Conservation (phyloP, 305 asterid species). For the Rubia tinctorum region DNA sequence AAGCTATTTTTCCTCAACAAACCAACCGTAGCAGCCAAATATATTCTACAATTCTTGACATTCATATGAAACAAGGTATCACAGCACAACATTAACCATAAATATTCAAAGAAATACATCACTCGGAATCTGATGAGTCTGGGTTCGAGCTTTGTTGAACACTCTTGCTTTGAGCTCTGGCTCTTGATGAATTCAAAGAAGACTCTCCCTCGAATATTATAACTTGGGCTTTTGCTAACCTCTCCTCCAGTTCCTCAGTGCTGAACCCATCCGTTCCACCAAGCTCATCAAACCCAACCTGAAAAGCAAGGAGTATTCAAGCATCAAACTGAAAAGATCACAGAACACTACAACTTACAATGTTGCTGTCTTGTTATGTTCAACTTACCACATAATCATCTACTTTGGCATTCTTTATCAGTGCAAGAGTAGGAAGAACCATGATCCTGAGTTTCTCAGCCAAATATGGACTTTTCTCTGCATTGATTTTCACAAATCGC, state of each 20-base stretch:
- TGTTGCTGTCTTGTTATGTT: conserved; percentile 3
- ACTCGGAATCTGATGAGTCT: conserved; percentile 71
- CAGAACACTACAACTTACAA: not conserved
- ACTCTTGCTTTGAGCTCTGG: conserved; percentile 55
- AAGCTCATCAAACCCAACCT: conserved; percentile 98
- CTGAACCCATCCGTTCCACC: conserved; percentile 88
- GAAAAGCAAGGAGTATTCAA: conserved; percentile 9
- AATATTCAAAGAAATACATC: conserved; percentile 13
- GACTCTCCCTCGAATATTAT: conserved; percentile 69
- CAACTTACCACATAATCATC: conserved; percentile 87
- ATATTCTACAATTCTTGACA: not conserved
- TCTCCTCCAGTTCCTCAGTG: conserved; percentile 86
- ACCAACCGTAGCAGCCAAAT: not conserved
- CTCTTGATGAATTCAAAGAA: conserved; percentile 44
- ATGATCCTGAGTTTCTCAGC: conserved; percentile 84
- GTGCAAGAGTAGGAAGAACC: conserved; percentile 92
- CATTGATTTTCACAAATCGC: conserved; percentile 84
- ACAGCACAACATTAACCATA: not conserved
- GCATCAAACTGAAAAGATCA: conserved; percentile 1
- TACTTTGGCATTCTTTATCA: conserved; percentile 85
- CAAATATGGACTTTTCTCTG: conserved; percentile 88
- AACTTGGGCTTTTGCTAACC: conserved; percentile 73
- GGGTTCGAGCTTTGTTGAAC: conserved; percentile 72
- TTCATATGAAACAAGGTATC: not conserved
- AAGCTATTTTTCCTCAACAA: not conserved